These are phyloP conservation scores for Pseudonectria buxi DNA, from an alignment of 2,329 filamentous ascomycete genomes.

Conservation along the genomic window DNA sequence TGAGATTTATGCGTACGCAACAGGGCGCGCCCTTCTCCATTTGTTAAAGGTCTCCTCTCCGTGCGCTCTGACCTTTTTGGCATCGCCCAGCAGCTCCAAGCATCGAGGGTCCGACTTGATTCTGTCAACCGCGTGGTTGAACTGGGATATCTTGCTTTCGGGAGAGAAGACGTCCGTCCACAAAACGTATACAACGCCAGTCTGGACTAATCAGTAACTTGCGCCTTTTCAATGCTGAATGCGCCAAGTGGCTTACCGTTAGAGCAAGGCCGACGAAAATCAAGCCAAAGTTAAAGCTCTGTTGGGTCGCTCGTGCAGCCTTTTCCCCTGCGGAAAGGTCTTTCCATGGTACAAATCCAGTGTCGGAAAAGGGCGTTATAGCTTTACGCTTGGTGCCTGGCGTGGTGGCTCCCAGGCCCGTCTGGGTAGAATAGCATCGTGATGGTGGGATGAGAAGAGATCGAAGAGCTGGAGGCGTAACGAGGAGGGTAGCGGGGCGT, in stretches of 20 bases:
- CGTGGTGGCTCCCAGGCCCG: conserved; percentile 32
- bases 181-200: conserved; percentile 69
- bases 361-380: conserved; percentile 80
- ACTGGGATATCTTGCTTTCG: conserved; percentile 79
- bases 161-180: conserved; percentile 78
- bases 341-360: conserved; percentile 74
- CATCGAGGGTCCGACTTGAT: conserved; percentile 69
- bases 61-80: conserved; percentile 69
- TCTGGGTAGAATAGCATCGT: conserved; percentile 55
- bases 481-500: conserved; percentile 26
- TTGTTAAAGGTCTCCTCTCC: conserved; percentile 77
- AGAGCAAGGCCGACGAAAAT: conserved; percentile 67
- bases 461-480: conserved; percentile 25
- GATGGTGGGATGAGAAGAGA: conserved; percentile 36
- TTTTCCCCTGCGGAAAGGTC: conserved; percentile 73
- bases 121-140: conserved; percentile 77
- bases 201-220: conserved; percentile 38
- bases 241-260: conserved; percentile 49
- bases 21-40: conserved; percentile 63
- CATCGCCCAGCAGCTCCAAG: conserved; percentile 65
- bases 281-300: conserved; percentile 80
- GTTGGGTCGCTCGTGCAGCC: conserved; percentile 76
- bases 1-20: conserved; percentile 39
- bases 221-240: not conserved
- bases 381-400: conserved; percentile 52